These are phyloP conservation scores for Fusarium luffae DNA, from an alignment of 2,329 filamentous ascomycete species.

Conservation along the genomic window DNA sequence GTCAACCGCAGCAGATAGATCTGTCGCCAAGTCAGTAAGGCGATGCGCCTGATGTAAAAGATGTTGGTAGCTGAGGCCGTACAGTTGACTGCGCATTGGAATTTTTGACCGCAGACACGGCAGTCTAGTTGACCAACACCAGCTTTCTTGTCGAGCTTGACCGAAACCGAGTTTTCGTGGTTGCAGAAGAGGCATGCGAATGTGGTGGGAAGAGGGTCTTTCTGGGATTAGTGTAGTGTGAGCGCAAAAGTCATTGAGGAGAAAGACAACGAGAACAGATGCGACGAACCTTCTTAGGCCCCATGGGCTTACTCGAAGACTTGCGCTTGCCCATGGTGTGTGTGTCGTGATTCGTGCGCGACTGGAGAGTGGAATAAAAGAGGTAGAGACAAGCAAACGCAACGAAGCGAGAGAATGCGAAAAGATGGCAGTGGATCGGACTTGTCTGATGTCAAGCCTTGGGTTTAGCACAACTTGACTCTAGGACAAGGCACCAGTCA, in stretches of 20 bases:
- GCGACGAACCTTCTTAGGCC: slow-evolving; percentile 78
- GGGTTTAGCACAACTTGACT: slow-evolving; percentile 17
- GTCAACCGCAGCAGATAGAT: slow-evolving; percentile 90
- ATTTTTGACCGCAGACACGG: slow-evolving; percentile 93
- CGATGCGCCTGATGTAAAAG: slow-evolving; percentile 14
- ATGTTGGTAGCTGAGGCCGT: slow-evolving; percentile 46
- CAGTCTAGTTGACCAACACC: slow-evolving; percentile 88
- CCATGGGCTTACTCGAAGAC: slow-evolving; percentile 85
- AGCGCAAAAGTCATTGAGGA: slow-evolving; percentile 4
- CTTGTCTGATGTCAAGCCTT: slow-evolving; percentile 43
- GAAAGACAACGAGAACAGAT: slow-evolving; percentile 2
- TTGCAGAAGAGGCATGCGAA: slow-evolving; percentile 99
- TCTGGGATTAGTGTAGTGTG: slow-evolving; percentile 54
- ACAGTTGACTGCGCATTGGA: slow-evolving; percentile 95
- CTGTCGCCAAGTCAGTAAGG: slow-evolving; percentile 57
- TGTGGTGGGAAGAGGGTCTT: slow-evolving; percentile 79
- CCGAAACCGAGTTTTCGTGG: slow-evolving; percentile 90
- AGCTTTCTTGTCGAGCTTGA: slow-evolving; percentile 93
- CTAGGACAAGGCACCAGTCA: slow-evolving; percentile 29
- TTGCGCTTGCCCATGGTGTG: slow-evolving; percentile 87
- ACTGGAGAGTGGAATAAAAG: neutral
- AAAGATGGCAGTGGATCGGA: slow-evolving; percentile 35
- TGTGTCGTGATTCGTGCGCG: slow-evolving; percentile 34
- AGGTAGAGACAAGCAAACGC: neutral
- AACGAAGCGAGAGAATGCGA: slow-evolving; percentile 27